Conservation (phyloP, 2,329 filamentous ascomycete species). For the Escovopsis sp. region DNA sequence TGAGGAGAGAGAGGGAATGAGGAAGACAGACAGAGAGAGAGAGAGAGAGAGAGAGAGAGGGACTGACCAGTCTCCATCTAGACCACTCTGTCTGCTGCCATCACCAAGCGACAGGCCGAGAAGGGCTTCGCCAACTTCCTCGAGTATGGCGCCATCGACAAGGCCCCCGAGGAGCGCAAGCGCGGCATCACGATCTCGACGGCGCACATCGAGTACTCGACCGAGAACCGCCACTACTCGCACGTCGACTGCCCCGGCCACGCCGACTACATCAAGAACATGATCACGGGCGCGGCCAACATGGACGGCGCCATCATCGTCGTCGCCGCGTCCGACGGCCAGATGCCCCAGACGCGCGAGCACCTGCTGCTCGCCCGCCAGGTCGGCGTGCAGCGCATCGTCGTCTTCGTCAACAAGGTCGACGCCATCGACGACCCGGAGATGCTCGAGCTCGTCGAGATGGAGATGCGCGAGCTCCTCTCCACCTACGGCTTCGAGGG, state of each 20-base stretch:
- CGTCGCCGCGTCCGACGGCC: constrained; percentile 92
- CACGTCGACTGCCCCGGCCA: constrained; percentile 99
- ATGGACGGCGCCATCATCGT: constrained; percentile 99
- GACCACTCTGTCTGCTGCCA: constrained; percentile 96
- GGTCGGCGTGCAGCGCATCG: constrained; percentile 94
- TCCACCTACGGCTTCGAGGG: constrained; percentile 90
- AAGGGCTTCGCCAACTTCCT: constrained; percentile 91
- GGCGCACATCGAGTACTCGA: constrained; percentile 96
- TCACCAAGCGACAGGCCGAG: constrained; percentile 93
- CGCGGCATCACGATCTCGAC: constrained; percentile 99
- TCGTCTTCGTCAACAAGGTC: constrained; percentile 99
- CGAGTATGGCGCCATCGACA: constrained; percentile 96
- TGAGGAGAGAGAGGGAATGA: background rate
- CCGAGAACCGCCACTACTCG: constrained; percentile 88
- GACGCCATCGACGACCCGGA: constrained; percentile 94
- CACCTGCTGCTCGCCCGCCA: constrained; percentile 95
- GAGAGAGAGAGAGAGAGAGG: too few relatives aligned
- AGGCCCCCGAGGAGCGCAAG: constrained; percentile 97
- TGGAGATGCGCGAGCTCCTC: constrained; percentile 99
- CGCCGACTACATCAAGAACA: constrained; percentile 99
- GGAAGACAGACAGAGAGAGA: background rate
- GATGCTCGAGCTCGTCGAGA: constrained; percentile 99
- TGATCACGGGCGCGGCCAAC: constrained; percentile 98
- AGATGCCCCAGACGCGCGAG: constrained; percentile 99
- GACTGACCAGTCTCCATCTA: constrained; percentile 20